Evolutionary conservation across 768 basidiomycete genomes (phyloP).

Genomic region (Suillus discolor): DNA sequence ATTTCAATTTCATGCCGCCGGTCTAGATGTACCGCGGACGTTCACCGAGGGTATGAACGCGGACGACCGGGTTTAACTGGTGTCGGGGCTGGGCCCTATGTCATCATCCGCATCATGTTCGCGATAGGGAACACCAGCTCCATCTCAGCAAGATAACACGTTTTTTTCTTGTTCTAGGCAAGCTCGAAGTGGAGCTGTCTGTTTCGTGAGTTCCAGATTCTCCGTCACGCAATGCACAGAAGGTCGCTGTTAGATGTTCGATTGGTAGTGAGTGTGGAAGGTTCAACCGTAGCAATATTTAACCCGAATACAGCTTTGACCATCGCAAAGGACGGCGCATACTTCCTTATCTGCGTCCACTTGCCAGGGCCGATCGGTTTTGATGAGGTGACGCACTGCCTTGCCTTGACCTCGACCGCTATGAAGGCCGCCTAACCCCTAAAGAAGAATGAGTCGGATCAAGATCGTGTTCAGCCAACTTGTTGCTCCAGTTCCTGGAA

Average conservation of each 20-base stretch:
- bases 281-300: too few relatives aligned
- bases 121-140: not conserved
- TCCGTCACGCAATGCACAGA: conserved; percentile 1
- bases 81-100: not conserved
- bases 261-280: not conserved
- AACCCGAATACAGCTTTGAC: not conserved
- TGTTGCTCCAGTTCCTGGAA: not conserved
- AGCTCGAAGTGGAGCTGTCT: not conserved
- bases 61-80: not conserved
- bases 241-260: too few relatives aligned
- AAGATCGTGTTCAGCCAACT: not conserved
- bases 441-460: conserved; percentile 1
- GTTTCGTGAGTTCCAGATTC: not conserved
- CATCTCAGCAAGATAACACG: not conserved
- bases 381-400: conserved; percentile 1
- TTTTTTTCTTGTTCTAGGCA: not conserved
- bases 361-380: not conserved
- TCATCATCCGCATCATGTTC: not conserved
- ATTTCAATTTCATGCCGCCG: not conserved
- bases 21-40: not conserved
- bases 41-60: not conserved
- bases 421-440: conserved; percentile 6
- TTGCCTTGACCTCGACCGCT: not conserved
- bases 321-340: not conserved
- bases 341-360: not conserved